Evolutionary conservation across 495 filamentous ascomycete genomes (phyloP).

Genomic region (Friedmanniomyces simplex): DNA sequence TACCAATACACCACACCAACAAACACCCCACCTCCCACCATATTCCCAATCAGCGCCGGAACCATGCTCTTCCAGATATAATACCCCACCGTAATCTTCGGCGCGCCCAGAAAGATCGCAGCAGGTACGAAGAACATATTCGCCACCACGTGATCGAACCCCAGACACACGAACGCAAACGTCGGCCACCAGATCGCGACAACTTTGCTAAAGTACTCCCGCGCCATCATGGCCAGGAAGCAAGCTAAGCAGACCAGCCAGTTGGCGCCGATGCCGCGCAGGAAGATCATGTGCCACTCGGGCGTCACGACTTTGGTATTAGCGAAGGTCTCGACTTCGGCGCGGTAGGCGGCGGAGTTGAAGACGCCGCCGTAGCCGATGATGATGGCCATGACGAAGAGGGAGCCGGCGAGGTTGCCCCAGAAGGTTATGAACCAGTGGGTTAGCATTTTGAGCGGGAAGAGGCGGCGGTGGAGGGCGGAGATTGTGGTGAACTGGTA

Average conservation of each 20-base stretch:
- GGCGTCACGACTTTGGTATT: slow-evolving; percentile 46
- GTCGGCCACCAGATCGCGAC: slow-evolving; percentile 54
- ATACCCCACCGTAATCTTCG: slow-evolving; percentile 39
- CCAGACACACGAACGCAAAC: slow-evolving; percentile 48
- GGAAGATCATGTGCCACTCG: slow-evolving; percentile 48
- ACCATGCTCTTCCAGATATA: slow-evolving; percentile 60
- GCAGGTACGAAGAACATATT: slow-evolving; percentile 57
- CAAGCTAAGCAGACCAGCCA: slow-evolving; percentile 53
- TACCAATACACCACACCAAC: slow-evolving; percentile 13
- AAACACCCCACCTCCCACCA: slow-evolving; percentile 33
- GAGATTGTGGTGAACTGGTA: slow-evolving; percentile 48
- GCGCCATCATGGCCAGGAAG: slow-evolving; percentile 44
- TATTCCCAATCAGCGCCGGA: slow-evolving; percentile 48
- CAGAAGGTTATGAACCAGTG: slow-evolving; percentile 50
- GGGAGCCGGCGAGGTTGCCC: slow-evolving; percentile 49
- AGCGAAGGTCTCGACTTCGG: slow-evolving; percentile 41
- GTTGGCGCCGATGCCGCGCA: slow-evolving; percentile 50
- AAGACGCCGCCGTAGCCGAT: slow-evolving; percentile 53
- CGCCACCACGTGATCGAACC: slow-evolving; percentile 52
- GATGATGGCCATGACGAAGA: slow-evolving; percentile 50
- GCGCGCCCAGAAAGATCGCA: slow-evolving; percentile 43
- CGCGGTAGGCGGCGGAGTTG: slow-evolving; percentile 32
- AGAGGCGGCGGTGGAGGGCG: slow-evolving; percentile 41
- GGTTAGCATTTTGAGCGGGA: slow-evolving; percentile 39
- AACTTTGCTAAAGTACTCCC: slow-evolving; percentile 47